These are phyloP conservation scores for Pilaira anomala DNA, from an alignment of 192 early-diverging fungal species.

Conservation along the genomic window DNA sequence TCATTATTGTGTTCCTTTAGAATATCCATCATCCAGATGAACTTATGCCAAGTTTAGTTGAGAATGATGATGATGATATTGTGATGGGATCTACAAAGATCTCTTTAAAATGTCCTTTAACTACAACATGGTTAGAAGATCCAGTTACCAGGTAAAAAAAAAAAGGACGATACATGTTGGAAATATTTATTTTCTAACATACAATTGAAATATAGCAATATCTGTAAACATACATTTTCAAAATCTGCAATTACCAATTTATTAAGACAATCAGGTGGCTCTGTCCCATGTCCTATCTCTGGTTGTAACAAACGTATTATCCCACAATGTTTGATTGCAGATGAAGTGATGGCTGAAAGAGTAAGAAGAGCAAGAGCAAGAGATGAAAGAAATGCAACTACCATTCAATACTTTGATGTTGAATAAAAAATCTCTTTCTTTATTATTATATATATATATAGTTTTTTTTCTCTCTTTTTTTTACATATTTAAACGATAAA, in stretches of 20 bases:
- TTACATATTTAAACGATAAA: slow-evolving; percentile 5
- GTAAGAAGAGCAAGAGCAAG: slow-evolving; percentile 13
- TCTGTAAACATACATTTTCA: slow-evolving; percentile 33
- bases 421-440: slow-evolving; percentile 6
- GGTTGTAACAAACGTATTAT: slow-evolving; percentile 24
- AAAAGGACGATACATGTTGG: neutral
- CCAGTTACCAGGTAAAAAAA: slow-evolving; percentile 29
- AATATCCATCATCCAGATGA: slow-evolving; percentile 32
- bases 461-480: neutral
- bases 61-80: slow-evolving; percentile 31
- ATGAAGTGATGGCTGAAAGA: slow-evolving; percentile 3
- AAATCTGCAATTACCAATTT: slow-evolving; percentile 18
- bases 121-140: slow-evolving; percentile 28
- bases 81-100: slow-evolving; percentile 21
- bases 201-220: neutral
- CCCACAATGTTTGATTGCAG: neutral
- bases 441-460: neutral
- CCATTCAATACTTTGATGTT: slow-evolving; percentile 14
- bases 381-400: neutral
- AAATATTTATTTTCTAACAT: too few relatives aligned
- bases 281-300: slow-evolving; percentile 22
- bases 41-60: slow-evolving; percentile 16
- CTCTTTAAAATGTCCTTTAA: slow-evolving; percentile 31
- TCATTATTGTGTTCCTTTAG: too few relatives aligned
- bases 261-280: neutral